Conservation (phyloP, 495 filamentous ascomycete genomes). For the Thermothielavioides terrestris region DNA sequence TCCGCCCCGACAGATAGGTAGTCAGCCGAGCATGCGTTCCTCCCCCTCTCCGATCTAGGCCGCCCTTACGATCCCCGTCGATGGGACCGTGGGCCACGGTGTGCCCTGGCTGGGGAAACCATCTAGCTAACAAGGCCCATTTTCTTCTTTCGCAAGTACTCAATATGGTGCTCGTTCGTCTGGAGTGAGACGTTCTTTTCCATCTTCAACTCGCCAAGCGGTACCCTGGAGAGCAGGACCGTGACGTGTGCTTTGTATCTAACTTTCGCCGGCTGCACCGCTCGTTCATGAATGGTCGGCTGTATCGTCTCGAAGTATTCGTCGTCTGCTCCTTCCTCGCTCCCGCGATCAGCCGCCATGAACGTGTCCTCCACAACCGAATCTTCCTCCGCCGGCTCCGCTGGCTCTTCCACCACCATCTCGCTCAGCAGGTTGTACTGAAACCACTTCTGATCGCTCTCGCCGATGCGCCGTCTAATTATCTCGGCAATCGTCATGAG, state of each 20-base stretch:
- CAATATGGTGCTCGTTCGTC: conserved; percentile 28
- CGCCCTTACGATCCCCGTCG: too few relatives aligned
- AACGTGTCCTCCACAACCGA: conserved; percentile 34
- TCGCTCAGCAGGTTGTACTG: conserved; percentile 50
- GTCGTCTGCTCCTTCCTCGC: conserved; percentile 28
- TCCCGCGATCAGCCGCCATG: conserved; percentile 18
- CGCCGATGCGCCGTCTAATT: conserved; percentile 49
- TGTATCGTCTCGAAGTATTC: conserved; percentile 50
- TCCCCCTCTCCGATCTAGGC: neutral
- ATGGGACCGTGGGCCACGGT: too few relatives aligned
- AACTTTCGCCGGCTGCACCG: conserved; percentile 25
- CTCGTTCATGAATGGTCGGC: conserved; percentile 37
- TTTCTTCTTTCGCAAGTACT: conserved; percentile 17
- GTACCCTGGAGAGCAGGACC: conserved; percentile 49
- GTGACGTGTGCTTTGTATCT: conserved; percentile 40
- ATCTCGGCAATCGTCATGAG: conserved; percentile 58
- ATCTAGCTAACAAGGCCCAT: conserved; percentile 11
- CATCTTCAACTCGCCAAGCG: conserved; percentile 41
- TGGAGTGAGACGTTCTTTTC: conserved; percentile 23
- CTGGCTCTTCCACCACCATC: conserved; percentile 21
- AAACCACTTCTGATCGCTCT: conserved; percentile 46
- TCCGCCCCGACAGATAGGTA: neutral
- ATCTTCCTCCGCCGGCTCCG: conserved; percentile 15
- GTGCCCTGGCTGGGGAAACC: too few relatives aligned
- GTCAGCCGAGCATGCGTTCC: too few relatives aligned